Base-by-base conservation (phyloP, 2,329 filamentous ascomycete genomes). In the Trichoderma sp. region DNA sequence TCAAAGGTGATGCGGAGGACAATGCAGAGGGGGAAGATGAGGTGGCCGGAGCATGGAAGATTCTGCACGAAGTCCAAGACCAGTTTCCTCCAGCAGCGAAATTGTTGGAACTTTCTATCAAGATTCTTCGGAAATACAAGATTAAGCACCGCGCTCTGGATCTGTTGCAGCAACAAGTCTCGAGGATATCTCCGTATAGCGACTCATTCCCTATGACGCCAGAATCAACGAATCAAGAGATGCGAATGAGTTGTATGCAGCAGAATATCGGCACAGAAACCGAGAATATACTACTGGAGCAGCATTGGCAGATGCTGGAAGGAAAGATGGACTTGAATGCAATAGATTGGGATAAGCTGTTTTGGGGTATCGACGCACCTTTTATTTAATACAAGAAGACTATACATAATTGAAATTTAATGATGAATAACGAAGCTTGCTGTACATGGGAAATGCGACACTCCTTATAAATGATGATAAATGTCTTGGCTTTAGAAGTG, bases 261-360 rank as follows among this genome's bases (percentile, higher is more conserved):
- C 67, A 52, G 28, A 68, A 59, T 59, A 51, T 37, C 30, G 69
- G 55, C 16, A 51, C 68, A 24, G 72, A 73, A 8, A 51, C 51
- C 3, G 69, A 71, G 7, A 59, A 68, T 28, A 68, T 72, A 16
- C 72, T 72, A 16, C 70, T 77, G 6, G 76, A 77, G 30, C 72
- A 74, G 52, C 73, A 74, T 54, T 73, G 75, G 72, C 73, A 74
- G 10, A 71, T 72, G 46, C 65, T 78, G 1, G 76, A 76, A 30
- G 73, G 74, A 0, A 73, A 74, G 21, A 76, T 77, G 73, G 74
- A 78, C n/a, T 59, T 80, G 26, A 76, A 79, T 54, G 73, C 73
- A 6, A 77, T 80, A 70, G 77, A 80, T 58, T 80, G 78, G 77
- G 77, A 79, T 49, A 75, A 74, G 54, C 65, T 80, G 16, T 74